A percentile compares a stretch with the other conserved stretches of the same genome.
phyloP scores from a whole-genome alignment of 2,329 filamentous ascomycete genomes.

The Colletotrichum sp. region DNA sequence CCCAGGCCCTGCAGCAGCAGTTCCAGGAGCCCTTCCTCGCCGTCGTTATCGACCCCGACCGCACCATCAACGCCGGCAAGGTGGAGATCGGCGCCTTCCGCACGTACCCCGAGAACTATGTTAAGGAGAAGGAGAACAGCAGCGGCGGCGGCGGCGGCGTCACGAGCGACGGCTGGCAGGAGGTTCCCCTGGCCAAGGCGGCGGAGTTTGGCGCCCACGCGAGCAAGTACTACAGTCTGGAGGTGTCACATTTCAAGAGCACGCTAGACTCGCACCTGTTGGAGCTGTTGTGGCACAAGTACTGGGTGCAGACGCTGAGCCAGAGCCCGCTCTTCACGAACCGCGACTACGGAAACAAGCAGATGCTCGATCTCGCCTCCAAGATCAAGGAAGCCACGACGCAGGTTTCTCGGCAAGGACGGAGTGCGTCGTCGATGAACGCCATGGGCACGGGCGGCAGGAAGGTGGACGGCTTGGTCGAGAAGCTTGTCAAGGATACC shows the following conservation, averaged over 20 bases:
- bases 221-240: conserved; percentile 87
- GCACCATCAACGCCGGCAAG: conserved; percentile 92
- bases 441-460: conserved; percentile 30
- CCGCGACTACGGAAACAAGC: conserved; percentile 89
- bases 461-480: conserved; percentile 53
- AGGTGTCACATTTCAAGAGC: conserved; percentile 94
- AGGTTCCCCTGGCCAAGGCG: conserved; percentile 90
- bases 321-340: conserved; percentile 91
- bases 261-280: conserved; percentile 86
- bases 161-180: conserved; percentile 66
- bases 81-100: conserved; percentile 98
- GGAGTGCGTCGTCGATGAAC: conserved; percentile 27
- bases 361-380: conserved; percentile 85
- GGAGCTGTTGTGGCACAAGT: conserved; percentile 96
- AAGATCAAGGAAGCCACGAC: conserved; percentile 75
- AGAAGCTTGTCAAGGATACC: conserved; percentile 66
- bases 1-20: conserved; percentile 83
- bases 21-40: conserved; percentile 92
- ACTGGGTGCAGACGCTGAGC: conserved; percentile 96
- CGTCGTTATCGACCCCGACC: conserved; percentile 92
- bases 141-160: conserved; percentile 41
- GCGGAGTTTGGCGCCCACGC: conserved; percentile 96
- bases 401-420: conserved; percentile 35
- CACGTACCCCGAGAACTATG: conserved; percentile 82
- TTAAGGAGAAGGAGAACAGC: conserved; percentile 41